phyloP scores from a whole-genome alignment of 2,329 filamentous ascomycete genomes.

The Hypomyces perniciosus region DNA sequence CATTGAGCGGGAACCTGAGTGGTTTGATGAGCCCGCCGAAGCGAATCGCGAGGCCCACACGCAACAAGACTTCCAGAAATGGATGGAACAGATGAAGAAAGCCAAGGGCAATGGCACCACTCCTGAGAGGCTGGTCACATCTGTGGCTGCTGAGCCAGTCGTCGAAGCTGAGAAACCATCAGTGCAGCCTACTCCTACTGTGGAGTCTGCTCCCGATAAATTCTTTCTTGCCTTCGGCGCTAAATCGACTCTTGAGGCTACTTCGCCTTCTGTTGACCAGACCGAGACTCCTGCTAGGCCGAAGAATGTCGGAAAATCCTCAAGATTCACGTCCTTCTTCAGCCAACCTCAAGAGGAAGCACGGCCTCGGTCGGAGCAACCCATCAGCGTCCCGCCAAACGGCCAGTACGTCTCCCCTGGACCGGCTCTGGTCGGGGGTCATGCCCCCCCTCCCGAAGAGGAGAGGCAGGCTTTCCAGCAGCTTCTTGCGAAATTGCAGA shows the following conservation, averaged over 20 bases:
- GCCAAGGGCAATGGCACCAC: slow-evolving; percentile 39
- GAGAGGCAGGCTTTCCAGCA: slow-evolving; percentile 84
- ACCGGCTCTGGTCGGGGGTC: neutral
- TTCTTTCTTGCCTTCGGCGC: slow-evolving; percentile 60
- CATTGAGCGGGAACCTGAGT: slow-evolving; percentile 79
- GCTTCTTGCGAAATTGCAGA: slow-evolving; percentile 74
- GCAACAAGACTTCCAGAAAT: slow-evolving; percentile 87
- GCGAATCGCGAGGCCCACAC: slow-evolving; percentile 68
- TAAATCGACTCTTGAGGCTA: slow-evolving; percentile 37
- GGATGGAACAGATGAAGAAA: slow-evolving; percentile 87
- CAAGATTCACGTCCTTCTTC: slow-evolving; percentile 82
- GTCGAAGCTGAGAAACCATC: slow-evolving; percentile 46
- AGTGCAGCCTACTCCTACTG: slow-evolving; percentile 53
- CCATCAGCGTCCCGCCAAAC: slow-evolving; percentile 22
- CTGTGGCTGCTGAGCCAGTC: slow-evolving; percentile 31
- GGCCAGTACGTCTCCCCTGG: slow-evolving; percentile 14
- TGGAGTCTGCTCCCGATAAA: slow-evolving; percentile 66
- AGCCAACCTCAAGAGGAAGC: slow-evolving; percentile 43
- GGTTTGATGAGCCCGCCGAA: slow-evolving; percentile 71
- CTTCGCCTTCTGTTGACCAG: slow-evolving; percentile 41
- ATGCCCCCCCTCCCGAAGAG: slow-evolving; percentile 43
- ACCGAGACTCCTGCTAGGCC: slow-evolving; percentile 39
- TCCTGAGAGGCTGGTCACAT: slow-evolving; percentile 20
- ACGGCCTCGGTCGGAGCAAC: slow-evolving; percentile 43
- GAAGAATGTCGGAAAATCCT: slow-evolving; percentile 61